Evolutionary conservation across 2,329 filamentous ascomycete species (phyloP).

Genomic region (Ceratocystis cubensis): DNA sequence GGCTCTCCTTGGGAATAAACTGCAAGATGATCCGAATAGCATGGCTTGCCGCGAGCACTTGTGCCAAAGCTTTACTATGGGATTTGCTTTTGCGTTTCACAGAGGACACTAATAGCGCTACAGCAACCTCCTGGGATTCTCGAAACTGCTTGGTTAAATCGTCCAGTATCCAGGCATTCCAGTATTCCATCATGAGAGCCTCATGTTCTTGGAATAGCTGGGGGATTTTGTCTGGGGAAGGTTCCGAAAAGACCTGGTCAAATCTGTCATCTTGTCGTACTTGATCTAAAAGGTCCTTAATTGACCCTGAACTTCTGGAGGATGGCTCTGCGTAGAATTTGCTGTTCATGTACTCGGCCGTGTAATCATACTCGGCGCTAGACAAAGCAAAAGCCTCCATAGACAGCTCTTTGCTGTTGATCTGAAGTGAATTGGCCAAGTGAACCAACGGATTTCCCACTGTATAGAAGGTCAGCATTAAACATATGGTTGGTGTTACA

Average conservation of each 20-base stretch:
- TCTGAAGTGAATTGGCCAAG: conserved; percentile 83
- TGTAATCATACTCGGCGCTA: conserved; percentile 43
- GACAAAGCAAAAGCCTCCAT: conserved; percentile 75
- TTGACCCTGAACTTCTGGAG: conserved; percentile 46
- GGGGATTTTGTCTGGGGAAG: conserved; percentile 49
- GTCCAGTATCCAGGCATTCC: conserved; percentile 64
- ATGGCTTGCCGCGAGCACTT: conserved; percentile 74
- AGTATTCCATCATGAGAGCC: conserved; percentile 65
- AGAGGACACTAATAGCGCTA: conserved; percentile 50
- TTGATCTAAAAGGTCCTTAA: conserved; percentile 57
- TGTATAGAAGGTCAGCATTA: conserved; percentile 28
- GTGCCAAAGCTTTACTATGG: conserved; percentile 75
- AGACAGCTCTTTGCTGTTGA: conserved; percentile 70
- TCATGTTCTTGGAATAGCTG: conserved; percentile 56
- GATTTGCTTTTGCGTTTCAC: conserved; percentile 44
- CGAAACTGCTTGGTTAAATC: conserved; percentile 64
- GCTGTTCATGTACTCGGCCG: conserved; percentile 60
- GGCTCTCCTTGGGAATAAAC: conserved; percentile 57
- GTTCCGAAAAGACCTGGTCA: conserved; percentile 48
- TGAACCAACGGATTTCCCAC: conserved; percentile 91
- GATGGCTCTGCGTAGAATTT: conserved; percentile 55
- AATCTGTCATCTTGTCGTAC: conserved; percentile 59
- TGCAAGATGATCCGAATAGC: conserved; percentile 79
- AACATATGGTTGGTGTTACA: neutral
- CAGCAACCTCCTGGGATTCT: conserved; percentile 51